phyloP scores from a whole-genome alignment of 345 rosid genomes.

The Barbarea vulgaris region DNA sequence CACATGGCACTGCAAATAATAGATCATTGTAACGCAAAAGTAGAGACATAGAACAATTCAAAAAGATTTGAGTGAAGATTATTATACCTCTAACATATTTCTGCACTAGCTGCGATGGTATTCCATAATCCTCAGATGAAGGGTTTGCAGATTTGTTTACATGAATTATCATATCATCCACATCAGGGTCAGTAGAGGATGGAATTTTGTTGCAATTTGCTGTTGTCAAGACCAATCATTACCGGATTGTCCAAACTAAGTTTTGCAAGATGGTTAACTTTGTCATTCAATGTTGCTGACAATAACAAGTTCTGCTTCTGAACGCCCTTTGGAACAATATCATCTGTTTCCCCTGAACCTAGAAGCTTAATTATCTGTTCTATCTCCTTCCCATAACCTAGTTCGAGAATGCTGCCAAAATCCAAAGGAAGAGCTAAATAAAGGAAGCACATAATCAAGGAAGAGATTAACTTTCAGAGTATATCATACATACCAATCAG shows the following conservation, averaged over 20 bases:
- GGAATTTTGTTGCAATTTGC: slow-evolving; percentile 47
- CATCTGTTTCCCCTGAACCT: slow-evolving; percentile 62
- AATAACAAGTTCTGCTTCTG: slow-evolving; percentile 86
- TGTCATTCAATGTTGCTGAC: slow-evolving; percentile 92
- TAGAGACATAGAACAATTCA: background rate
- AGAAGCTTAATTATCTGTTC: slow-evolving; percentile 77
- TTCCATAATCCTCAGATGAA: slow-evolving; percentile 65
- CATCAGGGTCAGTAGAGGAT: slow-evolving; percentile 47
- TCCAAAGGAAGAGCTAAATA: slow-evolving; percentile 5
- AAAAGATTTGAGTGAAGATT: background rate
- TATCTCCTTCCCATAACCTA: slow-evolving; percentile 94
- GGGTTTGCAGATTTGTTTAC: slow-evolving; percentile 45
- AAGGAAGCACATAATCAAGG: background rate
- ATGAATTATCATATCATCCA: slow-evolving; percentile 48
- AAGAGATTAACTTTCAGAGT: background rate
- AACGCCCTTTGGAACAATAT: slow-evolving; percentile 33
- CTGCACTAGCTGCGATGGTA: slow-evolving; percentile 86
- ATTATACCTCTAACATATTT: slow-evolving; percentile 79
- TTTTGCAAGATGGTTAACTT: slow-evolving; percentile 89
- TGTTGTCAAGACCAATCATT: slow-evolving; percentile 75
- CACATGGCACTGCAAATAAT: slow-evolving; percentile 77
- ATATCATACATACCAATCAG: slow-evolving; percentile 65
- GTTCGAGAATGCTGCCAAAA: slow-evolving; percentile 78
- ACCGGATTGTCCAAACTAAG: slow-evolving; percentile 88
- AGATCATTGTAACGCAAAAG: slow-evolving; percentile 12